phyloP scores from a whole-genome alignment of 495 filamentous ascomycete species.

The Trichoderma gamsii region DNA sequence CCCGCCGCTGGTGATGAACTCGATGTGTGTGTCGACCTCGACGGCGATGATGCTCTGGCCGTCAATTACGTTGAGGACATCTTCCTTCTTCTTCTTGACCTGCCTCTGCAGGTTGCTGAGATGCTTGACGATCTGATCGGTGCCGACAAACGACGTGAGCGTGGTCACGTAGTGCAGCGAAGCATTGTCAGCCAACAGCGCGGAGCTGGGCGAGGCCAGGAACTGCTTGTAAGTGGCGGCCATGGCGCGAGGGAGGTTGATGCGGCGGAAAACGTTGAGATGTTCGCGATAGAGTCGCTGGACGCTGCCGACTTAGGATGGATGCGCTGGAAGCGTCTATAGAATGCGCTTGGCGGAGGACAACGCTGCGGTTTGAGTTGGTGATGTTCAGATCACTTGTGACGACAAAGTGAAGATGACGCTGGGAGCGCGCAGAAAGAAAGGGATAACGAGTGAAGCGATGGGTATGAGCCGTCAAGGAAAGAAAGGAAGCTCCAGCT shows the following conservation, averaged over 20 bases:
- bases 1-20: slow-evolving; percentile 75
- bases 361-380: neutral
- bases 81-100: slow-evolving; percentile 73
- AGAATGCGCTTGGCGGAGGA: neutral
- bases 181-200: slow-evolving; percentile 60
- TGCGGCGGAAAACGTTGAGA: neutral
- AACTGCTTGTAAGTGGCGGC: slow-evolving; percentile 70
- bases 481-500: neutral
- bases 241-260: slow-evolving; percentile 50
- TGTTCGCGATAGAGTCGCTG: too few relatives aligned
- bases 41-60: slow-evolving; percentile 59
- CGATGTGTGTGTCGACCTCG: slow-evolving; percentile 76
- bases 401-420: neutral
- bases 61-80: slow-evolving; percentile 66
- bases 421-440: neutral
- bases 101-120: slow-evolving; percentile 56
- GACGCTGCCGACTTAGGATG: too few relatives aligned
- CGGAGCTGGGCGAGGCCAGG: slow-evolving; percentile 60
- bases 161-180: slow-evolving; percentile 89
- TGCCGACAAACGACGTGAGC: slow-evolving; percentile 62
- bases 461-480: neutral
- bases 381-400: neutral
- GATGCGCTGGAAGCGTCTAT: neutral
- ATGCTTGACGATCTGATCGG: slow-evolving; percentile 73
- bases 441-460: neutral